Conservation (phyloP, 139 green algal species). For the Chlamydomonas schloesseri region DNA sequence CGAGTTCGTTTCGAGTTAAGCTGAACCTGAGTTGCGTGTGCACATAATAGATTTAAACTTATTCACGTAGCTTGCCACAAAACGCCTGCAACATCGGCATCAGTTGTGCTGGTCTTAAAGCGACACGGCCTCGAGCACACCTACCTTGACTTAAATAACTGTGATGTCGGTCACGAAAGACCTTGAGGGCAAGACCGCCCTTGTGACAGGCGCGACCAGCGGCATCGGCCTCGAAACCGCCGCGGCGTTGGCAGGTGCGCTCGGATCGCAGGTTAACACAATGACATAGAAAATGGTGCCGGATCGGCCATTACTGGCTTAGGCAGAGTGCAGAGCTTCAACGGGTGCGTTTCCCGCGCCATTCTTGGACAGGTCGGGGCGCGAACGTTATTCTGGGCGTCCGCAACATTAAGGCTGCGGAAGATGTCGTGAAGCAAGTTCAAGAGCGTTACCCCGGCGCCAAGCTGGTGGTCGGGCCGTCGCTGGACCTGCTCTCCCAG, state of each 20-base stretch:
- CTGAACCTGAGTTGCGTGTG: no score
- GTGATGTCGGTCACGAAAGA: no score
- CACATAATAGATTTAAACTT: no score
- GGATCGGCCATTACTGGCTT: no score
- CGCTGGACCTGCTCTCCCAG: slow-evolving; percentile 65
- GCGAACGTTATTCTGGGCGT: slow-evolving; percentile 71
- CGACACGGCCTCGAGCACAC: no score
- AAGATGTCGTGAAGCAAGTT: slow-evolving; percentile 58
- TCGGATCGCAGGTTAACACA: not conserved
- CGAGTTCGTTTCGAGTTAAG: no score
- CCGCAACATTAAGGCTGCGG: slow-evolving; percentile 60
- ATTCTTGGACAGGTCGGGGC: slow-evolving; percentile 43
- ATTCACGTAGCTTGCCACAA: no score
- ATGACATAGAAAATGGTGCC: not conserved
- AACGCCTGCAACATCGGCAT: no score
- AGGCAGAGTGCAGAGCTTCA: no score
- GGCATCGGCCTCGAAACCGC: slow-evolving; percentile 74
- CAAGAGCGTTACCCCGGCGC: slow-evolving; percentile 37
- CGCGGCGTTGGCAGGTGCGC: slow-evolving; percentile 57
- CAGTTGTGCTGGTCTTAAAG: no score
- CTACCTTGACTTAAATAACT: no score
- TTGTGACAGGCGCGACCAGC: slow-evolving; percentile 72
- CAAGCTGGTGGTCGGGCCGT: slow-evolving; percentile 57
- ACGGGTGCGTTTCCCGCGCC: no score
- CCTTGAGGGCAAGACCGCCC: slow-evolving; percentile 64